Percentiles rank a stretch among this genome's conserved stretches.
Evolutionary conservation across 352 stramenopile species (phyloP).

Genomic region (Phytophthora pistaciae): DNA sequence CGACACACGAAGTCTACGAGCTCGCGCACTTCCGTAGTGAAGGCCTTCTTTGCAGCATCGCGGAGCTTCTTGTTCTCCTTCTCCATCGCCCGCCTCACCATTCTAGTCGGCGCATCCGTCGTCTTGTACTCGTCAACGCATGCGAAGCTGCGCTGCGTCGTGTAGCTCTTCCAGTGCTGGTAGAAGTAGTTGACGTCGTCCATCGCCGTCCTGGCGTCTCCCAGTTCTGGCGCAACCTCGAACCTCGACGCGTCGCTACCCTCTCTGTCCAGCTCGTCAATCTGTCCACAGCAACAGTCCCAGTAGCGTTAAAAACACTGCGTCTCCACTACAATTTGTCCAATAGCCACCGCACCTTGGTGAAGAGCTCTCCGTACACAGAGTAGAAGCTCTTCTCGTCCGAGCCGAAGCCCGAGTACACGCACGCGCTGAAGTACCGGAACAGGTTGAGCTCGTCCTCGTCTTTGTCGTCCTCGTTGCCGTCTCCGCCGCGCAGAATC

Average conservation of each 20-base stretch:
- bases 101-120: conserved; percentile 76
- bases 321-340: neutral
- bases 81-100: conserved; percentile 85
- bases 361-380: conserved; percentile 79
- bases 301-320: conserved; percentile 1
- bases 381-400: conserved; percentile 82
- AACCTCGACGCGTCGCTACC: conserved; percentile 17
- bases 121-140: conserved; percentile 89
- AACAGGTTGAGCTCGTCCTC: conserved; percentile 79
- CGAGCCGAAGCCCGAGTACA: conserved; percentile 83
- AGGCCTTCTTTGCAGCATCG: conserved; percentile 79
- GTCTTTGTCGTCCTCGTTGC: conserved; percentile 35
- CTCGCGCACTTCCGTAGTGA: conserved; percentile 80
- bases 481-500: conserved; percentile 79
- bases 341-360: conserved; percentile 46
- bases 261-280: conserved; percentile 72
- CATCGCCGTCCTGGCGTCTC: conserved; percentile 46
- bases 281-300: conserved; percentile 40
- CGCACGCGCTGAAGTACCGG: conserved; percentile 79
- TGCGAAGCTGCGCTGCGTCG: conserved; percentile 74
- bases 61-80: conserved; percentile 92
- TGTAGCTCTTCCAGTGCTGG: conserved; percentile 82
- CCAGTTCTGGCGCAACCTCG: conserved; percentile 55
- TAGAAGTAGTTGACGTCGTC: conserved; percentile 80
- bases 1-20: conserved; percentile 88